Conservation (phyloP, 495 filamentous ascomycete genomes). For the Opeltia flavorubescens region DNA sequence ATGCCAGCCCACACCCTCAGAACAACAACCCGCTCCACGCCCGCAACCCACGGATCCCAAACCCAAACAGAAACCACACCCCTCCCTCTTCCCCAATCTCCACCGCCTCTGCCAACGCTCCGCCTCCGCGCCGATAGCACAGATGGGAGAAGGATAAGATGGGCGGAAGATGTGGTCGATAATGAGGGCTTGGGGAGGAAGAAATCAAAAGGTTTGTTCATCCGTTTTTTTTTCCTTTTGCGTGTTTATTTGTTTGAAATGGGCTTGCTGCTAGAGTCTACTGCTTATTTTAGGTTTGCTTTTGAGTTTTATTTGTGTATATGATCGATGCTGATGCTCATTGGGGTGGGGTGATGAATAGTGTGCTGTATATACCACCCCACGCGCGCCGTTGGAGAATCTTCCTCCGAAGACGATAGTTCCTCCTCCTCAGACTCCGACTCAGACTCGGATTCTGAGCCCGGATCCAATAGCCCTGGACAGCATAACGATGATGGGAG, state of each 20-base stretch:
- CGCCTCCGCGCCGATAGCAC: slow-evolving; percentile 12
- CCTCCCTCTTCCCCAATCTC: neutral
- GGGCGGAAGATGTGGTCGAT: slow-evolving; percentile 88
- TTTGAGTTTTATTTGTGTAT: neutral
- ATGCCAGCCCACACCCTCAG: slow-evolving; percentile 27
- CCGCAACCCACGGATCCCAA: slow-evolving; percentile 1
- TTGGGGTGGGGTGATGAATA: slow-evolving; percentile 20
- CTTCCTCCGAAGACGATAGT: slow-evolving; percentile 54
- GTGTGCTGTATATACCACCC: slow-evolving; percentile 99
- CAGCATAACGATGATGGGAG: slow-evolving; percentile 18
- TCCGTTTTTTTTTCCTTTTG: neutral
- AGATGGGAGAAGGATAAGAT: slow-evolving; percentile 47
- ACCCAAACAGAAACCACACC: neutral
- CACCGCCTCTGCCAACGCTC: slow-evolving; percentile 2
- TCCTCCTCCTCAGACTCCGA: slow-evolving; percentile 50
- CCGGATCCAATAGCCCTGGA: neutral
- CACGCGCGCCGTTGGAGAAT: slow-evolving; percentile 69
- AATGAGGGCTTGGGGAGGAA: slow-evolving; percentile 94
- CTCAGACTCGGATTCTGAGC: slow-evolving; percentile 26
- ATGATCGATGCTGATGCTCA: neutral
- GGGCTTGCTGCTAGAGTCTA: neutral
- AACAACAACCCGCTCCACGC: slow-evolving; percentile 30
- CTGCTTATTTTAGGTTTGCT: neutral
- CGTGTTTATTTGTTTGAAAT: neutral
- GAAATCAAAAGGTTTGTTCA: slow-evolving; percentile 65